Percentiles rank a stretch among this genome's conserved stretches.
These are phyloP conservation scores for Russula virescens DNA, from an alignment of 768 basidiomycete species.

Conservation along the genomic window DNA sequence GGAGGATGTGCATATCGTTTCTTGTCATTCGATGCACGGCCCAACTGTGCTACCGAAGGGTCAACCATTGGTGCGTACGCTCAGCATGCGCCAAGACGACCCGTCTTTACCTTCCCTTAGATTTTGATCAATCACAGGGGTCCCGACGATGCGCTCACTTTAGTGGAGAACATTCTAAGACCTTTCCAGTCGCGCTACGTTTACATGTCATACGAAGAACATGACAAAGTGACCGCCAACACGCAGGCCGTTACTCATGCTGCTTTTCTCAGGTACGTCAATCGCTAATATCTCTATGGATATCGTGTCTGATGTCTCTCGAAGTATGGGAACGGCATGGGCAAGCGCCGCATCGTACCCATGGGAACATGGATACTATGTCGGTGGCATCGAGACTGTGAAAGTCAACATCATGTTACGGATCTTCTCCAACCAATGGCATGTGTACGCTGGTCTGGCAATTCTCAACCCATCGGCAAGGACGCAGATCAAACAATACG, in stretches of 20 bases:
- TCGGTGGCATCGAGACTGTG: constrained; percentile 95
- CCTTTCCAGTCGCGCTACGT: constrained; percentile 83
- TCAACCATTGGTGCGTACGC: constrained; percentile 73
- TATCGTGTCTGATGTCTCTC: not conserved
- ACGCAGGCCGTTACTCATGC: constrained; percentile 98
- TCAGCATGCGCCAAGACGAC: not conserved
- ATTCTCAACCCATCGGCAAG: constrained; percentile 91
- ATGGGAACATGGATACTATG: constrained; percentile 94
- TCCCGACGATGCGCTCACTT: constrained; percentile 56
- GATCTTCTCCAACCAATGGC: constrained; percentile 97
- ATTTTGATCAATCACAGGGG: constrained; percentile 86
- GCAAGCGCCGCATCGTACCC: constrained; percentile 69
- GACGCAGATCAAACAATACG: constrained; percentile 86
- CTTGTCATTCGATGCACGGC: constrained; percentile 92
- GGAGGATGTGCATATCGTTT: constrained; percentile 79
- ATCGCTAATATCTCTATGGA: not conserved
- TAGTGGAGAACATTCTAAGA: constrained; percentile 79
- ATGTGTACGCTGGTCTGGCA: constrained; percentile 98
- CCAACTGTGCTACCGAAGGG: constrained; percentile 82
- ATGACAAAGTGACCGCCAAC: constrained; percentile 94
- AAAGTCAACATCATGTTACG: constrained; percentile 96
- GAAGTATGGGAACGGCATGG: constrained; percentile 99
- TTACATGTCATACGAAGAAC: constrained; percentile 92
- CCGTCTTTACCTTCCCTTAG: constrained; percentile 36
- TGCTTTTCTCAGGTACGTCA: constrained; percentile 80